A percentile compares a stretch with the other conserved stretches of the same genome.
These are phyloP conservation scores for Dendrobium officinale DNA, from an alignment of 106 monocot species.

Conservation along the genomic window DNA sequence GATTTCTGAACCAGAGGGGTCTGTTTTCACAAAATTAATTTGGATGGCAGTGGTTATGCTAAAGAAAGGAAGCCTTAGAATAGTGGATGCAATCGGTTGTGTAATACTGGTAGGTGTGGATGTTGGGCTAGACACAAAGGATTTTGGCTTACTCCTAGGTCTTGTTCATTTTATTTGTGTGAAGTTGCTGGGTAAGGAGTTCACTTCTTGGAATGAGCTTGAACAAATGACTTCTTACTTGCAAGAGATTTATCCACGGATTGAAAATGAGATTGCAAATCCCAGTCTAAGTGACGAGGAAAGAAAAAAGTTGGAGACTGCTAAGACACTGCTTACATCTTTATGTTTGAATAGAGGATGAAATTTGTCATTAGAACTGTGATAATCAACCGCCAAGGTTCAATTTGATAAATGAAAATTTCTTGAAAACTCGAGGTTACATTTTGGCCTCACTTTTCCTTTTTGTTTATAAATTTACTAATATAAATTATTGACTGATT, in stretches of 20 bases:
- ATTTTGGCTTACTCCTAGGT: conserved; percentile 45
- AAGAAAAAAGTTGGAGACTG: conserved; percentile 35
- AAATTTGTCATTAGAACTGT: not conserved
- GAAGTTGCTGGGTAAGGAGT: conserved; percentile 39
- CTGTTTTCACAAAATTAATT: conserved; percentile 32
- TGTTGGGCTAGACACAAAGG: conserved; percentile 28
- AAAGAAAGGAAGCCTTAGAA: conserved; percentile 53
- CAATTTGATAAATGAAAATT: not conserved
- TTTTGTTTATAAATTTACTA: not conserved
- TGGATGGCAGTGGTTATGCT: conserved; percentile 37
- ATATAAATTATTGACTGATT: not conserved
- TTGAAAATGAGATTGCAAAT: conserved; percentile 32
- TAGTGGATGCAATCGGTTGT: conserved; percentile 44
- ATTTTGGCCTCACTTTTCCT: not conserved
- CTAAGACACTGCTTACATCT: conserved; percentile 29
- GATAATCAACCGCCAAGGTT: not conserved
- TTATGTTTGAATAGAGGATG: conserved; percentile 16
- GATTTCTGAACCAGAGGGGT: conserved; percentile 4
- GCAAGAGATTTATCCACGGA: conserved; percentile 23
- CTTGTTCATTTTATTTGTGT: conserved; percentile 46
- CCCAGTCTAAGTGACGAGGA: conserved; percentile 19
- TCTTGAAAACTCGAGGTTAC: not conserved
- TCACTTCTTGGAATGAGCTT: conserved; percentile 22
- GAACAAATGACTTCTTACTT: conserved; percentile 20
- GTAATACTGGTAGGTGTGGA: conserved; percentile 27